Base-by-base conservation (phyloP, 78 protist genomes). In the Mastigamoeba balamuthi region DNA sequence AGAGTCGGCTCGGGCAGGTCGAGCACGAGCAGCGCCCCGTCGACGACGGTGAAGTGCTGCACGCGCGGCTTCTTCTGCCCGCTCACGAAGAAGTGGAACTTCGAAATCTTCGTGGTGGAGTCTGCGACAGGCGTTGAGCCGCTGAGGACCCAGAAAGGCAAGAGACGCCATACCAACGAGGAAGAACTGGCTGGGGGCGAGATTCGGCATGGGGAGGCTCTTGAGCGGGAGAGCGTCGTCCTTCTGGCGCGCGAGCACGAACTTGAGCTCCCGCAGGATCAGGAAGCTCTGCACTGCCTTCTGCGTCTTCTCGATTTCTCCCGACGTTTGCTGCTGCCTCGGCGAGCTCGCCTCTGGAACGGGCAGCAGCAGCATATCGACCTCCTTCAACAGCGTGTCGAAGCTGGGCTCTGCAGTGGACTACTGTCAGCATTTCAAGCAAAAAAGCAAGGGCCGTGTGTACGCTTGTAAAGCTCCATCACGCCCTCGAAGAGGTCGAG, bases 401-500 rank as follows among this genome's bases (percentile, higher is more conserved):
- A 78, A 84, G 27, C 38, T 40, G 27, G 74, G 72, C 52, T 77
- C 41, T 40, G n/a, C 4, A 4, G 6, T n/a, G n/a, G 6, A 6
- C n/a, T 25, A 48, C 17, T 17, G 17, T 48, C 58, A 48, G 58
- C 58, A 5, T 25, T 4, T 69, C 30, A 7, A 38, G 36, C n/a
- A 33, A 6, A 10, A 69, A 3, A 10, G n/a, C 25, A 25, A 27
- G 8, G 4, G 36, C 25, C 5, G n/a, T 4, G 25, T 27, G 10
- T 7, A 69, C 73, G 85, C 36, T 77, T 84, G 58, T 74, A 84
- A 1, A 75, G 63, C 36, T 76, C 28, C 8, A 84, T 4, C 65
- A 76, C 83, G 66, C 74, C 88, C 53, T 84, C 88, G 35, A 84
- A 84, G 17, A 78, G 64, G 53, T 84, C 88, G 28, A 84, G 76